Percentiles rank a stretch among this genome's conserved stretches.
Evolutionary conservation across 345 rosid genomes (phyloP).

Genomic region (Reutealis trisperma): DNA sequence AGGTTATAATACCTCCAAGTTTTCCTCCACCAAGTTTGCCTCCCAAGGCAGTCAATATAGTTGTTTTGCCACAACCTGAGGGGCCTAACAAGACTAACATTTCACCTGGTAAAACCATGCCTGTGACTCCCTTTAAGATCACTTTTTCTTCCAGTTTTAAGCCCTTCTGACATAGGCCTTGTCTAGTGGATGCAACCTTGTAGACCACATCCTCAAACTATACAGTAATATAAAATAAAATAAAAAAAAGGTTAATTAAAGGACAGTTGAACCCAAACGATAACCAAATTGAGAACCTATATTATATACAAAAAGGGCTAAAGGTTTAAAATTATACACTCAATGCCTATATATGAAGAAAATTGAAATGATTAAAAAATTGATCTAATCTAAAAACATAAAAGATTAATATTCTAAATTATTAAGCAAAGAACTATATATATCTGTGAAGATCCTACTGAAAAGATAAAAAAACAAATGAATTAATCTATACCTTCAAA

Average conservation of each 20-base stretch:
- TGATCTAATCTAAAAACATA: too few relatives aligned
- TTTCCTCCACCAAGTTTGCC: slow-evolving; percentile 46
- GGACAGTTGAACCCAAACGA: not conserved
- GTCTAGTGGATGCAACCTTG: slow-evolving; percentile 38
- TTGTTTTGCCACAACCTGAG: slow-evolving; percentile 62
- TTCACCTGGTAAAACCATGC: slow-evolving; percentile 53
- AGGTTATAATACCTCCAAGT: slow-evolving; percentile 43
- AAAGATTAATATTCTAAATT: too few relatives aligned
- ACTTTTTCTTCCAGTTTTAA: slow-evolving; percentile 37
- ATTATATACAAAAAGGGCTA: too few relatives aligned
- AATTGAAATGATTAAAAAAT: too few relatives aligned
- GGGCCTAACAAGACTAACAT: slow-evolving; percentile 64
- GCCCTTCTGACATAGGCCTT: slow-evolving; percentile 14
- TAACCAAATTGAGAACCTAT: too few relatives aligned
- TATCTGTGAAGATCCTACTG: not conserved
- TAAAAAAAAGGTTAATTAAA: too few relatives aligned
- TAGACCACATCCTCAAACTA: slow-evolving; percentile 61
- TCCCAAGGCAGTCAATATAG: slow-evolving; percentile 51
- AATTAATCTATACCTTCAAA: not conserved
- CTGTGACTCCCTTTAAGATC: slow-evolving; percentile 53
- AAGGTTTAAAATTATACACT: too few relatives aligned
- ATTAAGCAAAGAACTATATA: not conserved
- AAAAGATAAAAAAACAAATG: not conserved
- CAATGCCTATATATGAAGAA: not conserved
- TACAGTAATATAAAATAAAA: not conserved